Evolutionary conservation across 106 monocot species (phyloP).

Genomic region (Dendrobium chrysotoxum): DNA sequence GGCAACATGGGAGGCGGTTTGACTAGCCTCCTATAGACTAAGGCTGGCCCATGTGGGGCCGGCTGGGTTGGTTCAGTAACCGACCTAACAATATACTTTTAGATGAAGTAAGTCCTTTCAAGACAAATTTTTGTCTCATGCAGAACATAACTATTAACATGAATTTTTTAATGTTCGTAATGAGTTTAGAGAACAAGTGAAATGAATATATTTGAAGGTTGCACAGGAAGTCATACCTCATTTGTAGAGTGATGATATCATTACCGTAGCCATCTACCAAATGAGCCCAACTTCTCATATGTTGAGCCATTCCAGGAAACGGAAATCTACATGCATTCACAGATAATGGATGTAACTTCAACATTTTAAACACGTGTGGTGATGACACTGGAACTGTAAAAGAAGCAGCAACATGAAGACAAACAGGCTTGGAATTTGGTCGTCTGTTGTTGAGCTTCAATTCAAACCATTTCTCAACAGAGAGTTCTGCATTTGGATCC

Average conservation of each 20-base stretch:
- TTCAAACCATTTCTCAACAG: conserved; percentile 66
- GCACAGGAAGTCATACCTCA: conserved; percentile 42
- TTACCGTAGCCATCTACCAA: conserved; percentile 47
- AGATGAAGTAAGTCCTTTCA: too few species aligned
- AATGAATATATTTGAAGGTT: conserved; percentile 10
- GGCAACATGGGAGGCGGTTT: too few species aligned
- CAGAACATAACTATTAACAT: too few species aligned
- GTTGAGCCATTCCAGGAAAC: conserved; percentile 20
- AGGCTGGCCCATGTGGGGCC: too few species aligned
- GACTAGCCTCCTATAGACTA: too few species aligned
- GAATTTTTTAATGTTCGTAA: not conserved
- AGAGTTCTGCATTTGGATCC: conserved; percentile 41
- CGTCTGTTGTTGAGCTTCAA: conserved; percentile 32
- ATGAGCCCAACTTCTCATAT: conserved; percentile 23
- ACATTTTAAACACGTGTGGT: conserved; percentile 35
- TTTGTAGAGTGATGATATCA: conserved; percentile 51
- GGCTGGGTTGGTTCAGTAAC: too few species aligned
- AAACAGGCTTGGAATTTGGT: conserved; percentile 26
- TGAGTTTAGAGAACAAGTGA: not conserved
- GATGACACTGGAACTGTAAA: conserved; percentile 50
- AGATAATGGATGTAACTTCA: conserved; percentile 24
- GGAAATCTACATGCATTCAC: conserved; percentile 33
- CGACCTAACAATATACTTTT: too few species aligned
- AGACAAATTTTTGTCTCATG: too few species aligned
- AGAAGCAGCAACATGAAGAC: conserved; percentile 70